Base-by-base conservation (phyloP, 177 flowering plant species). In the Tripterygium wilfordii region DNA sequence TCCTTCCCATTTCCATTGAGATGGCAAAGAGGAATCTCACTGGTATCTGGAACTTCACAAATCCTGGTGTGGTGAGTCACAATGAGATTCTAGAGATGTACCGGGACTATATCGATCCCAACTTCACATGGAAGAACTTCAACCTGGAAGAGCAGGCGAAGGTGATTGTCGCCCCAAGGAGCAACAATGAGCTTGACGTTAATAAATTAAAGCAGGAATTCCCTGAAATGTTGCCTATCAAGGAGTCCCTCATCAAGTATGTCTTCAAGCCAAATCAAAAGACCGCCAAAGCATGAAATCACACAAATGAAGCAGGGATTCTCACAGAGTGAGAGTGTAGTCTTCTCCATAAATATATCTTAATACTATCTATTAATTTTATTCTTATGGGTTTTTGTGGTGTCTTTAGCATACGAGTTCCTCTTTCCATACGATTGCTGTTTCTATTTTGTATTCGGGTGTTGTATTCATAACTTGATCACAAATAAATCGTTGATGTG, bases 21-120 rank as follows among this genome's bases (percentile, higher is more conserved):
- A 85, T 85, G 90, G 92, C 88, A 6, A 80, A 80, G 66, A 68
- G 85, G 47, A 84, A 85, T 57, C 88, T 87, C 58, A 84, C 94
- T 6, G 96, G 96, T 12, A 82, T 87, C 41, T 84, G 74, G 70
- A 87, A 87, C 76, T 87, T 87, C 72, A 84, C 96, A 26, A 87
- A 87, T 51, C 96, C 96, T 37, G 96, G 96, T 12, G 92, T 80
- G 29, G 96, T 87, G 29, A 82, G 89, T 69, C 96, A 87, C 66
- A 87, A 84, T 38, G 92, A 87, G 77, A 80, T 87, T 49, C 40
- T 87, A 42, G 85, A 84, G 72, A 82, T 87, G 92, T 87, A 84
- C 57, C 60, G 64, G 24, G 82, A 78, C 8, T 84, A 78, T 65
- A 69, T 84, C 5, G 80, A 87, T 51, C 83, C 96, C 44, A 67